Percentiles rank a stretch among this genome's conserved stretches.
Evolutionary conservation across 768 basidiomycete species (phyloP).

Genomic region (Suillus bovinus): DNA sequence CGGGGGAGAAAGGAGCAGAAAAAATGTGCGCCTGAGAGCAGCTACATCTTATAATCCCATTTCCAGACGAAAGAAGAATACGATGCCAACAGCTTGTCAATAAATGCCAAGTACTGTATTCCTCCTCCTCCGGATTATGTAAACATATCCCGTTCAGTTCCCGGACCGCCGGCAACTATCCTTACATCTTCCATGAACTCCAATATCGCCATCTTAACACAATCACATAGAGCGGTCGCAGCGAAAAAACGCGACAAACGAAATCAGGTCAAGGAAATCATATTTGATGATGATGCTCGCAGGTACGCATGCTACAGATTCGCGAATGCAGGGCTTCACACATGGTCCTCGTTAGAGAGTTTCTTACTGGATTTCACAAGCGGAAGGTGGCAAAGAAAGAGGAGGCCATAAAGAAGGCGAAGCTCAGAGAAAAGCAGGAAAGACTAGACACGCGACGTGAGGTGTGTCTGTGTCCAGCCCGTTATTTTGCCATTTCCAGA

Average conservation of each 20-base stretch:
- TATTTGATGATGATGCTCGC: conserved; percentile 87
- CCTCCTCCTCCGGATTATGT: conserved; percentile 14
- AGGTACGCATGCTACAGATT: conserved; percentile 44
- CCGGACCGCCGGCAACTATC: conserved; percentile 17
- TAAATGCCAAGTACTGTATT: conserved; percentile 13
- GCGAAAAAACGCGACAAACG: conserved; percentile 66
- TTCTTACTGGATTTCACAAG: conserved; percentile 92
- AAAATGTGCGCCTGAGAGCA: conserved; percentile 35
- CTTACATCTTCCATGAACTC: conserved; percentile 30
- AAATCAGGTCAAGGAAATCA: conserved; percentile 72
- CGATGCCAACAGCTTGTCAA: conserved; percentile 14
- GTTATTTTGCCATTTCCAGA: conserved; percentile 18
- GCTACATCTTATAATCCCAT: conserved; percentile 29
- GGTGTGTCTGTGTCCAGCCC: conserved; percentile 44
- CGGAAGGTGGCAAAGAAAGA: conserved; percentile 86
- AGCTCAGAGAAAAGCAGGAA: conserved; percentile 75
- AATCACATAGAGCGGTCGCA: conserved; percentile 60
- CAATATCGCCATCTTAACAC: conserved; percentile 60
- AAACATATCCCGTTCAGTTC: conserved; percentile 5
- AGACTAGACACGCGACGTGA: conserved; percentile 74
- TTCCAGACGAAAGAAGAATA: conserved; percentile 11
- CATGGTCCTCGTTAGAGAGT: conserved; percentile 56
- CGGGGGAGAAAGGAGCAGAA: conserved; percentile 24
- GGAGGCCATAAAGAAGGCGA: conserved; percentile 69
- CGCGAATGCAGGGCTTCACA: not conserved